Evolutionary conservation across 2,329 filamentous ascomycete genomes (phyloP), one percentile per base, ranked within the genome.

Genomic region (Emericellopsis cladophorae): DNA sequence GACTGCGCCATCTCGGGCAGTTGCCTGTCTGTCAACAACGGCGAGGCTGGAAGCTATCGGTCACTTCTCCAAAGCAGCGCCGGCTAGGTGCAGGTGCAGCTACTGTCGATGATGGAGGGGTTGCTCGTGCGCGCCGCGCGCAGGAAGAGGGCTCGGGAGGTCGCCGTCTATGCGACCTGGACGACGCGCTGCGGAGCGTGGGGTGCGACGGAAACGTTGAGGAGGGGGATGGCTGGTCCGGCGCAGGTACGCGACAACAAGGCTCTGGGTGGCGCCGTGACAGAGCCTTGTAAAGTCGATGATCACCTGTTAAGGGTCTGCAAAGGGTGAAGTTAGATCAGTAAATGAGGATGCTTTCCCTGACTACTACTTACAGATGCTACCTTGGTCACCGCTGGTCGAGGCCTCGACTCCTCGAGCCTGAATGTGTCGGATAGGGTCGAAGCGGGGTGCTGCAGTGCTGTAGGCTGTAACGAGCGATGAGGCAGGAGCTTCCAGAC

Each of bases 1-100:
- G 87, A 81, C 68, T 93, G 84, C 60, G 84, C 74, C 81, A 86
- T 88, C 52, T 44, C 52, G 53, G 47, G 48, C 47, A 46, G 48
- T 41, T 44, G 34, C 22, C 36, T 29, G 14, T 12, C 21, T 31
- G 31, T 26, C 31, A 32, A 14, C 32, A 21, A 36, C 21, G 21
- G 15, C n/a, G 36, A 22, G 38, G 4, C 24, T 32, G 21, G 34
- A 4, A 41, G 40, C 34, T 31, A 12, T 10, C 11, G 26, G 4
- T 9, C 4, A 29, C 9, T 12, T 29, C 26, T 29, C 26, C 9
- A 29, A 23, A 18, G 39, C 15, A 29, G 14, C 31, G 39, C 15
- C 39, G 39, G 23, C n/a, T 29, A 31, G 39, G 31, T 18, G 31
- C 21, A 36, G 32, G 7, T 23, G 39, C 15, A 31, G 12, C 18